Percentiles rank a stretch among this genome's conserved stretches.
These are phyloP conservation scores for Xerocomellus dryophilus DNA, from an alignment of 768 basidiomycete species.

Conservation along the genomic window DNA sequence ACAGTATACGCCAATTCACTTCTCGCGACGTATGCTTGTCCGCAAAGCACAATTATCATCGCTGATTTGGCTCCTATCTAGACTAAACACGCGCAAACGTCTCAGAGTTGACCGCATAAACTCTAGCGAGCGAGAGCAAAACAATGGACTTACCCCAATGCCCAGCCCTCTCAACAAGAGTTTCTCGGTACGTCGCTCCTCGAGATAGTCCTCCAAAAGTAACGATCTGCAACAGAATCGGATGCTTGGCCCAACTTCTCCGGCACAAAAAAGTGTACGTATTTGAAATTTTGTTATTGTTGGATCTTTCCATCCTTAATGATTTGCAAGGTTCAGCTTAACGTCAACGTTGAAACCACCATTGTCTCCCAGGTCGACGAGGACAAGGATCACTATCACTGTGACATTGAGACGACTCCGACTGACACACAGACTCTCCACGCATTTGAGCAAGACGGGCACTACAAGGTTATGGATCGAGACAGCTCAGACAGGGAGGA, in stretches of 20 bases:
- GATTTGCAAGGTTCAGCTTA: constrained; percentile 14
- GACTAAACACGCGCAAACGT: constrained; percentile 33
- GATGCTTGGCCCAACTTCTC: constrained; percentile 18
- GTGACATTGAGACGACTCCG: constrained; percentile 21
- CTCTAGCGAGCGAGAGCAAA: constrained; percentile 27
- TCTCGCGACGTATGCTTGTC: constrained; percentile 31
- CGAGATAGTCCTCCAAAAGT: not conserved
- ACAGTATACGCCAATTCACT: constrained; percentile 35
- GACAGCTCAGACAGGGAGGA: constrained; percentile 20
- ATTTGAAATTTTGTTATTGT: not conserved
- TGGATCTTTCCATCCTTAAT: not conserved
- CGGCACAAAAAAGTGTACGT: constrained; percentile 25
- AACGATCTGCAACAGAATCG: constrained; percentile 17
- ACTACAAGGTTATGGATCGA: constrained; percentile 12
- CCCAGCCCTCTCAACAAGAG: constrained; percentile 20
- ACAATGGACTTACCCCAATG: constrained; percentile 8
- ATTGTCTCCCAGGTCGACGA: constrained; percentile 33
- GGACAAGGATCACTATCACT: constrained; percentile 16
- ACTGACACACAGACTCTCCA: constrained; percentile 2
- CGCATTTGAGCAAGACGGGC: constrained; percentile 12
- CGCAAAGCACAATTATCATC: not conserved
- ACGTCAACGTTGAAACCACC: constrained; percentile 35
- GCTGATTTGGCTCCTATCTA: not conserved
- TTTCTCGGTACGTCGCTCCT: constrained; percentile 21
- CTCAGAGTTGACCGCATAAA: constrained; percentile 23